phyloP scores from a whole-genome alignment of 139 green algal genomes.

The Ettlia oleoabundans region DNA sequence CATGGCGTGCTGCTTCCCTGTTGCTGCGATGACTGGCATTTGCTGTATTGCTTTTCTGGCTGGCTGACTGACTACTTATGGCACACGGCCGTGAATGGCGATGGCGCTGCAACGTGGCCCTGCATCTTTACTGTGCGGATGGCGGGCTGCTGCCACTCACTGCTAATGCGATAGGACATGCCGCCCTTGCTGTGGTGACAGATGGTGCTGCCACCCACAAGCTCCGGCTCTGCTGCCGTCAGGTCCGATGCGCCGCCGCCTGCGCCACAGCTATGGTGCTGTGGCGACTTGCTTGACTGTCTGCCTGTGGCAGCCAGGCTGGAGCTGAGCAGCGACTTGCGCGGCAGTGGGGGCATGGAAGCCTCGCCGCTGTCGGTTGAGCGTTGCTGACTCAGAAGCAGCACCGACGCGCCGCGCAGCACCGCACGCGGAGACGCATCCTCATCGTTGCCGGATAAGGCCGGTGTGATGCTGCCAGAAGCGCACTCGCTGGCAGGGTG shows the following conservation, averaged over 20 bases:
- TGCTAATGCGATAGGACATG: conserved; percentile 6
- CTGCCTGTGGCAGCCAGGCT: conserved; percentile 25
- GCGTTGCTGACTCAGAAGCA: conserved; percentile 15
- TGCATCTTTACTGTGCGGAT: conserved; percentile 41
- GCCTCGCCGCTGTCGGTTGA: too few relatives aligned
- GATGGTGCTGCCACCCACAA: neutral
- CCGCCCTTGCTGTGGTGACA: neutral
- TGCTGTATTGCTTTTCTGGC: too few relatives aligned
- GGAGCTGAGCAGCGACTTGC: conserved; percentile 36
- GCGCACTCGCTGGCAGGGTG: conserved; percentile 10
- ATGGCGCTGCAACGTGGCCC: neutral
- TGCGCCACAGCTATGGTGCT: neutral
- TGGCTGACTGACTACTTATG: neutral
- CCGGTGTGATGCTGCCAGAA: conserved; percentile 14
- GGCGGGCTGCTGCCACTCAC: conserved; percentile 33
- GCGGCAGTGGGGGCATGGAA: too few relatives aligned
- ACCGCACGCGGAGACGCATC: conserved; percentile 39
- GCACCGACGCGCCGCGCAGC: conserved; percentile 18
- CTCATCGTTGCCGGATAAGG: conserved; percentile 9
- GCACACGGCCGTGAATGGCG: neutral
- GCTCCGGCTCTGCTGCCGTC: neutral
- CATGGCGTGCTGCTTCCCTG: too few relatives aligned
- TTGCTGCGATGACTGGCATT: too few relatives aligned
- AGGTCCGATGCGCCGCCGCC: neutral
- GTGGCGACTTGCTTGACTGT: neutral